Conservation (phyloP, 371 early-diverging fungal genomes). For the Capillidium heterosporum region DNA sequence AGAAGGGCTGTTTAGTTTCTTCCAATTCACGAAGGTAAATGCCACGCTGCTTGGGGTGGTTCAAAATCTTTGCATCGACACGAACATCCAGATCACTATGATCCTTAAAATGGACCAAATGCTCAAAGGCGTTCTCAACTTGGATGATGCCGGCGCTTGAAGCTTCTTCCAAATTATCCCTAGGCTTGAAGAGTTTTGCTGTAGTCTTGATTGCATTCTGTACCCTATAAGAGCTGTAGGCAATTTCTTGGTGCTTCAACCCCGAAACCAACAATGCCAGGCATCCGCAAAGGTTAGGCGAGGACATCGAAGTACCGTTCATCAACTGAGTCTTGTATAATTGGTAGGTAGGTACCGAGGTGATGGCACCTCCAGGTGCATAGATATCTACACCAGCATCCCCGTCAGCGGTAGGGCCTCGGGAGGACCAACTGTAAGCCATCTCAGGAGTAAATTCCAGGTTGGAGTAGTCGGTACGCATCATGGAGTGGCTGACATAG, state of each 20-base stretch:
- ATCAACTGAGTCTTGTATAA: slow-evolving; percentile 53
- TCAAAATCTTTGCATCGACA: slow-evolving; percentile 26
- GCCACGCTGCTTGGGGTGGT: slow-evolving; percentile 37
- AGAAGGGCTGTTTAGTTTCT: slow-evolving; percentile 45
- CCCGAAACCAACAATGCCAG: slow-evolving; percentile 64
- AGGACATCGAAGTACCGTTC: slow-evolving; percentile 86
- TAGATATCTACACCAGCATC: slow-evolving; percentile 66
- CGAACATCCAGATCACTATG: slow-evolving; percentile 44
- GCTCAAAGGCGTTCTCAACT: slow-evolving; percentile 71
- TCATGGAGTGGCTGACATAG: slow-evolving; percentile 67
- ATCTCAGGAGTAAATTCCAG: slow-evolving; percentile 53
- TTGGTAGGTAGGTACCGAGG: slow-evolving; percentile 78
- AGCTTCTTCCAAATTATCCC: slow-evolving; percentile 31
- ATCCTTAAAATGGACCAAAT: slow-evolving; percentile 36
- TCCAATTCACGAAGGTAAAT: slow-evolving; percentile 68
- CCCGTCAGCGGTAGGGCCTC: slow-evolving; percentile 80
- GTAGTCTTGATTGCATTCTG: slow-evolving; percentile 59
- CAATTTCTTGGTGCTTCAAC: slow-evolving; percentile 37
- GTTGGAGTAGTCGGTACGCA: slow-evolving; percentile 72
- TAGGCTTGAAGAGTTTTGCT: slow-evolving; percentile 27
- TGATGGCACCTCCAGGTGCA: slow-evolving; percentile 85
- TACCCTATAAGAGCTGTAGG: slow-evolving; percentile 66
- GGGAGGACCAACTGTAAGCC: slow-evolving; percentile 77
- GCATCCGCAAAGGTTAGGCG: slow-evolving; percentile 82
- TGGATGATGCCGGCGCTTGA: slow-evolving; percentile 69